Percentiles rank a stretch among this genome's conserved stretches.
Conservation (phyloP, 2,329 filamentous ascomycete genomes). For the Corniculantispora saksenae region DNA sequence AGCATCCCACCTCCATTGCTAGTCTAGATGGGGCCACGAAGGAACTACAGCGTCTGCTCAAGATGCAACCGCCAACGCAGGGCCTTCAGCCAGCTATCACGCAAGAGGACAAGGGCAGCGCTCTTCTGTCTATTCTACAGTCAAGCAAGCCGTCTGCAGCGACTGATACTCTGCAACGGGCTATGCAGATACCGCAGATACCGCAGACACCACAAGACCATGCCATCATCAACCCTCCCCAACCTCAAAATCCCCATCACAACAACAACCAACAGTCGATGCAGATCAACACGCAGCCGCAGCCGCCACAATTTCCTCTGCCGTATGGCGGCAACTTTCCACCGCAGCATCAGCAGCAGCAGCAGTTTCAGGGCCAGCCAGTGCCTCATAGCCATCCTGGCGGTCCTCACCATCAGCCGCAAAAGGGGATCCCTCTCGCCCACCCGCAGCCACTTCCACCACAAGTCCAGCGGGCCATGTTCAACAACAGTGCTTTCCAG, state of each 20-base stretch:
- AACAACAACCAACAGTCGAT: constrained; percentile 44
- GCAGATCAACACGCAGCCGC: constrained; percentile 30
- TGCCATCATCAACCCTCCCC: constrained; percentile 47
- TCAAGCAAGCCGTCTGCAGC: constrained; percentile 28
- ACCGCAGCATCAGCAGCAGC: constrained; percentile 22
- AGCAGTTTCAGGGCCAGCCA: constrained; percentile 21
- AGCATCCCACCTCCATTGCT: constrained; percentile 41
- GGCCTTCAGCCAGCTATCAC: constrained; percentile 39
- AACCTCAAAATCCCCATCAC: constrained; percentile 60
- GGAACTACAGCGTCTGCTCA: constrained; percentile 57
- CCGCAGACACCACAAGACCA: constrained; percentile 59
- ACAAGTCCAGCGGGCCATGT: constrained; percentile 55
- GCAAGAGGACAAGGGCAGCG: constrained; percentile 48
- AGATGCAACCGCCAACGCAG: constrained; percentile 55
- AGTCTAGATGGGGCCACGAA: constrained; percentile 52
- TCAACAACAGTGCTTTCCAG: constrained; percentile 40
- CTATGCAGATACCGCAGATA: constrained; percentile 29
- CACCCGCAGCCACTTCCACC: constrained; percentile 56
- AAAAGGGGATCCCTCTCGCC: constrained; percentile 28
- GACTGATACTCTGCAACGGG: constrained; percentile 23
- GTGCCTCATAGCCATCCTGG: constrained; percentile 14
- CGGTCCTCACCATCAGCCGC: constrained; percentile 20
- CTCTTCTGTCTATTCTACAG: constrained; percentile 56
- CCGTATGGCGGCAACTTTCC: constrained; percentile 1
- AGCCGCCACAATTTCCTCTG: constrained; percentile 34